Conservation (phyloP, 345 rosid species). For the Cochlearia excelsa region DNA sequence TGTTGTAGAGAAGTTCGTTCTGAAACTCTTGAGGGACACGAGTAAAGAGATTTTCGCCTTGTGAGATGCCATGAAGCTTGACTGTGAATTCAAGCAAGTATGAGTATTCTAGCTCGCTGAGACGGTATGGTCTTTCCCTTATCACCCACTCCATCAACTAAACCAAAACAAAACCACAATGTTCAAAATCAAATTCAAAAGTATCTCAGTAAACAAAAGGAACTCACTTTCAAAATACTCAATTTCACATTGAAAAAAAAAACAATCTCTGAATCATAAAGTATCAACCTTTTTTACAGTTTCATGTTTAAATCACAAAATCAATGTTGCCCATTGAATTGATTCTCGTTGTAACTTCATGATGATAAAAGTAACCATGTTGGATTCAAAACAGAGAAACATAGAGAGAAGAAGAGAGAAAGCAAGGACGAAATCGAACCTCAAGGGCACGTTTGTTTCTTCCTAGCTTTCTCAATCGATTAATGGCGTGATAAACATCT, state of each 20-base stretch:
- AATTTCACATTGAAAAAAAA: not conserved
- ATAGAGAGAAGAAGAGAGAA: conserved; percentile 5
- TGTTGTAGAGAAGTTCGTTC: conserved; percentile 80
- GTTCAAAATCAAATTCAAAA: conserved; percentile 4
- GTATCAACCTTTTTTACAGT: not conserved
- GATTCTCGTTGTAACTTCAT: too few relatives aligned
- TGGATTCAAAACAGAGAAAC: not conserved
- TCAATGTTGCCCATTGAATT: not conserved
- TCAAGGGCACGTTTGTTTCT: conserved; percentile 68
- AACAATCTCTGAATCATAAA: conserved; percentile 8
- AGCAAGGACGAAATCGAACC: conserved; percentile 21
- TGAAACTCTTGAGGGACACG: conserved; percentile 75
- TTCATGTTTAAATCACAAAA: not conserved
- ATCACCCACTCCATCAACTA: conserved; percentile 97
- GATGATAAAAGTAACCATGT: too few relatives aligned
- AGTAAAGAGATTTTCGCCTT: conserved; percentile 68
- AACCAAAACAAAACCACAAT: conserved; percentile 13
- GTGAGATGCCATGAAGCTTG: conserved; percentile 70
- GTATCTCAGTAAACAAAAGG: not conserved
- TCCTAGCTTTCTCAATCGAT: conserved; percentile 70
- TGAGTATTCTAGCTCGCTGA: conserved; percentile 80
- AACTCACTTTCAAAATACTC: not conserved
- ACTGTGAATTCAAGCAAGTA: conserved; percentile 76
- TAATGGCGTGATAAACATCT: conserved; percentile 72
- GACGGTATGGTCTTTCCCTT: conserved; percentile 81